Evolutionary conservation across 768 basidiomycete species (phyloP).

Genomic region (Dioszegia hungarica): DNA sequence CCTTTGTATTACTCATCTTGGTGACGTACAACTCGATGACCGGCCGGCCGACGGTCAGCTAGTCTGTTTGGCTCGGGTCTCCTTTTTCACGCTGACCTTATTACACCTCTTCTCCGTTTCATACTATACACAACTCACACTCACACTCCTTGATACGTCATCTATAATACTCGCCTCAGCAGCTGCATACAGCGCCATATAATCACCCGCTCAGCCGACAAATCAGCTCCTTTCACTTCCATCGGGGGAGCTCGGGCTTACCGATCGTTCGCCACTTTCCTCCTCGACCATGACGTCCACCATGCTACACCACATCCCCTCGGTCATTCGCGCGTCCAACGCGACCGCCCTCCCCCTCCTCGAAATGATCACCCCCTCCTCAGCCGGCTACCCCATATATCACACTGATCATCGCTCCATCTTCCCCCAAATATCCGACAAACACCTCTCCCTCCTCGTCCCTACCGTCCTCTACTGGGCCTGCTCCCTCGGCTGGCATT

Average conservation of each 20-base stretch:
- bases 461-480: constrained; percentile 83
- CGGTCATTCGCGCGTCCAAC: constrained; percentile 2
- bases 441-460: constrained; percentile 62
- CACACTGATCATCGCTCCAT: constrained; percentile 44
- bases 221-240: not conserved
- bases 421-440: constrained; percentile 62
- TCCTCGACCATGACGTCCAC: not conserved
- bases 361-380: constrained; percentile 33
- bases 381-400: constrained; percentile 51
- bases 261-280: not conserved
- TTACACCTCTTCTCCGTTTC: too few species aligned
- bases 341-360: constrained; percentile 20
- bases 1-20: too few species aligned
- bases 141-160: too few species aligned
- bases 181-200: too few species aligned
- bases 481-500: constrained; percentile 71
- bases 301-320: constrained; percentile 1
- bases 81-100: too few species aligned
- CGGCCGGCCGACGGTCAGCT: too few species aligned
- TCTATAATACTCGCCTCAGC: too few species aligned
- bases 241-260: not conserved
- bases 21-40: too few species aligned
- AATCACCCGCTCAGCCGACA: too few species aligned
- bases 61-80: too few species aligned
- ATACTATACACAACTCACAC: too few species aligned